Percentiles rank a stretch among this genome's conserved stretches.
phyloP scores from a whole-genome alignment of 2,329 filamentous ascomycete species.

The Paramyrothecium sp. region DNA sequence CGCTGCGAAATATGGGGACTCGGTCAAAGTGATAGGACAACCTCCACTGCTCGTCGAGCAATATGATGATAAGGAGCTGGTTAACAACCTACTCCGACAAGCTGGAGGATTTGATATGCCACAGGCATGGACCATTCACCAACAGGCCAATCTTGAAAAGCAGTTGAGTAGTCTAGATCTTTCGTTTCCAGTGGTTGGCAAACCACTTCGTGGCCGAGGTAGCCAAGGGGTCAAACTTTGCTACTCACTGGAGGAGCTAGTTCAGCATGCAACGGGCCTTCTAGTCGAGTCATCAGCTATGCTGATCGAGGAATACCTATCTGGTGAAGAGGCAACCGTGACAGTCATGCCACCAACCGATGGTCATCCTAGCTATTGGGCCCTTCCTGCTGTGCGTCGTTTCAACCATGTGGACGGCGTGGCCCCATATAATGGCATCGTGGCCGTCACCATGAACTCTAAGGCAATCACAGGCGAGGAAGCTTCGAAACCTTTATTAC shows the following conservation, averaged over 20 bases:
- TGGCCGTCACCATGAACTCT: conserved; percentile 36
- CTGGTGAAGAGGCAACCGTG: conserved; percentile 47
- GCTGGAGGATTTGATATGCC: conserved; percentile 37
- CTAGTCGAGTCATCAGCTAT: conserved; percentile 17
- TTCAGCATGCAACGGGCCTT: conserved; percentile 26
- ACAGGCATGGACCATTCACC: conserved; percentile 27
- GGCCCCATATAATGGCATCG: conserved; percentile 16
- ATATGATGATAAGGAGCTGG: conserved; percentile 49
- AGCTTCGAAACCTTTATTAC: conserved; percentile 14
- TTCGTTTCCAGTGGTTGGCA: conserved; percentile 39
- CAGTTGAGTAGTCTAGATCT: background rate
- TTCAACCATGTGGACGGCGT: conserved; percentile 15
- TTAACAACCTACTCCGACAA: conserved; percentile 40
- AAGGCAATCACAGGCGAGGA: conserved; percentile 31
- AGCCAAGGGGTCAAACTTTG: conserved; percentile 50
- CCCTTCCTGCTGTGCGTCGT: conserved; percentile 28
- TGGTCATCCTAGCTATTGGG: conserved; percentile 31
- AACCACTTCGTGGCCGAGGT: conserved; percentile 46
- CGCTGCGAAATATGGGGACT: conserved; percentile 25
- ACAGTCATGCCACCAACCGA: conserved; percentile 48
- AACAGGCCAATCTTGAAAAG: background rate
- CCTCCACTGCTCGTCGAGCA: conserved; percentile 43
- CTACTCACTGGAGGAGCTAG: conserved; percentile 23
- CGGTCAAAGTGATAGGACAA: conserved; percentile 41
- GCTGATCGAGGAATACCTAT: conserved; percentile 47